Evolutionary conservation across 495 filamentous ascomycete genomes (phyloP), one percentile per base, ranked within the genome.

Genomic region (Podospora pseudopauciseta): DNA sequence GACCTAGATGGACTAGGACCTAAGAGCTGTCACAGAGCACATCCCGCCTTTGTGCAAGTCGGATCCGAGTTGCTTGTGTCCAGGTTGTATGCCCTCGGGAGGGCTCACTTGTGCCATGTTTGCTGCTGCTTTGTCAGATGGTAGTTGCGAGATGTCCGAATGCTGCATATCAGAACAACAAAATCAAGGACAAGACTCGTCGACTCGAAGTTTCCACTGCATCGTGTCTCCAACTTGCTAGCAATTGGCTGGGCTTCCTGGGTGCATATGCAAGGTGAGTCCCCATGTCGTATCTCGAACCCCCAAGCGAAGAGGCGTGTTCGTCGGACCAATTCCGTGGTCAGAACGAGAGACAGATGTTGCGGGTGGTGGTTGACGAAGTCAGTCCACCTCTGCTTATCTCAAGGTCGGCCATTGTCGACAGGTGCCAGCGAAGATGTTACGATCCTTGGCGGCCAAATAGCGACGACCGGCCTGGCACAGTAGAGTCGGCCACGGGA

Each of bases 231-330:
- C 6, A 58, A 9, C 55, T 20, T 7, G 6, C 15, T 2, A 58
- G 55, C 55, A 7, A 58, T 58, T 58, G 55, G 55, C 55, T 20
- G 13, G 55, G 55, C 39, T 49, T 49, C 15, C 55, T 9, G 55
- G n/a, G 23, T 58, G 55, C 55, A 58, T 58, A 58, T 58, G 55
- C 55, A 58, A 58, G 55, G n/a, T 18, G n/a, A 58, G 23, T 20
- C 23, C 54, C 55, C 55, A 19, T 5, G n/a, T 58, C n/a, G 55
- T 58, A 58, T 20, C n/a, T 58, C 55, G 55, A 20, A 11, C 23
- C 55, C 55, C 55, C n/a, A 58, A 58, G 55, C 55, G 18, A 26
- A 58, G 55, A 58, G 23, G 55, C 55, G 19, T 20, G 55, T 49
- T 16, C 39, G 39, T 49, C 39, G 39, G 13, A 49, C 39, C 39